A percentile compares a stretch with the other conserved stretches of the same genome.
These are phyloP conservation scores for Microdochium trichocladiopsis DNA, from an alignment of 2,329 filamentous ascomycete species.

Conservation along the genomic window DNA sequence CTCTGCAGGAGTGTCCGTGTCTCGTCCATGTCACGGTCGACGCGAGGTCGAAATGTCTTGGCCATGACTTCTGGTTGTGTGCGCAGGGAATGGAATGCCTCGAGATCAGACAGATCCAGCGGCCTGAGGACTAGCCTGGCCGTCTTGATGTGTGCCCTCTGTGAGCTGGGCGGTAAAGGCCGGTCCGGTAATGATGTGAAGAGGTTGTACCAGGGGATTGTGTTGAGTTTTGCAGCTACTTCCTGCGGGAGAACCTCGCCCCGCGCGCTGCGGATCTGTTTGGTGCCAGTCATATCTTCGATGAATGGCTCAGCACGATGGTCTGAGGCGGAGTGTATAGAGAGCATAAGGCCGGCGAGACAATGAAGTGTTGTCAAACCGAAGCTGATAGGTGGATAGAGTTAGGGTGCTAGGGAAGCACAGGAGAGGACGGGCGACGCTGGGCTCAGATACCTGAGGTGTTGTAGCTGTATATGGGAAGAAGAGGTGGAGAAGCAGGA, in stretches of 20 bases:
- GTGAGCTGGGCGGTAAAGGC: neutral
- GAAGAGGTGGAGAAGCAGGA: too few relatives aligned
- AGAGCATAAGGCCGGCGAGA: neutral
- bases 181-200: neutral
- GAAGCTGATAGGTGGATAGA: too few relatives aligned
- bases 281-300: neutral
- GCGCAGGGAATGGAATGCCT: conserved; percentile 43
- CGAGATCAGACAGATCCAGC: conserved; percentile 39
- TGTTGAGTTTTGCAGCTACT: neutral
- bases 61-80: conserved; percentile 55
- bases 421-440: too few relatives aligned
- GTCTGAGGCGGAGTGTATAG: neutral
- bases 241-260: neutral
- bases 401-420: too few relatives aligned
- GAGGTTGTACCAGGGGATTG: neutral
- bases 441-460: too few relatives aligned
- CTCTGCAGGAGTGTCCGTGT: conserved; percentile 32
- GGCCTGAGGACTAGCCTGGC: conserved; percentile 48
- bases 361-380: neutral
- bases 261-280: neutral
- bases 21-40: conserved; percentile 35
- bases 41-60: conserved; percentile 37
- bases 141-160: conserved; percentile 31
- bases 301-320: neutral
- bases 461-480: too few relatives aligned